Conservation (phyloP, 331 rosid species). For the Acacia concinna region DNA sequence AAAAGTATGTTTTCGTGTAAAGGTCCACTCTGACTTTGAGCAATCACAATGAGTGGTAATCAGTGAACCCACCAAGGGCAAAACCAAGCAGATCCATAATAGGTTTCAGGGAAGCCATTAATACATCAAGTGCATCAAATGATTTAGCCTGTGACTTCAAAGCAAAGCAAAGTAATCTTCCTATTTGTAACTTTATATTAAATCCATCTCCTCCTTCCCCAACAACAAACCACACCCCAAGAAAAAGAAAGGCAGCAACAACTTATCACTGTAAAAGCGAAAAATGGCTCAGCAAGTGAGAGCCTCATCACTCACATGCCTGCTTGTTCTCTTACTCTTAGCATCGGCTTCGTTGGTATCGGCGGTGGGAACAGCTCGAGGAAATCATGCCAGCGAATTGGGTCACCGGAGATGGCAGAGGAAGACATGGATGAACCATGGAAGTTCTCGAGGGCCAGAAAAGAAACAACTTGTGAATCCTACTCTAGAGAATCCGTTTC, state of each 20-base stretch:
- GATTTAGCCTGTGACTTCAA: conserved; percentile 56
- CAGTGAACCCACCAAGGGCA: conserved; percentile 34
- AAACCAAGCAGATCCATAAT: conserved; percentile 31
- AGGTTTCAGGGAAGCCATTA: conserved; percentile 38
- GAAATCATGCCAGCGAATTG: conserved; percentile 22
- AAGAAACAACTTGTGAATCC: conserved; percentile 64
- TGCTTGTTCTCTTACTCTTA: conserved; percentile 41
- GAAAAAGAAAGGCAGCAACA: conserved; percentile 28
- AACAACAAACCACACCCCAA: conserved; percentile 18
- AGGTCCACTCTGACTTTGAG: conserved; percentile 39
- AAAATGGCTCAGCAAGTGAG: conserved; percentile 45
- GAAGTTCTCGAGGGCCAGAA: conserved; percentile 66
- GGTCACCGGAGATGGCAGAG: conserved; percentile 35
- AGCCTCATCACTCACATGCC: conserved; percentile 35
- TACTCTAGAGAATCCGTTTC: conserved; percentile 43
- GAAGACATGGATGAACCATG: conserved; percentile 74
- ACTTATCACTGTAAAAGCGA: conserved; percentile 12
- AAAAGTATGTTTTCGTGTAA: conserved; percentile 25
- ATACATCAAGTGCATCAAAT: conserved; percentile 34
- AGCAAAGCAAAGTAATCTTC: conserved; percentile 57
- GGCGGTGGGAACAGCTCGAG: conserved; percentile 13
- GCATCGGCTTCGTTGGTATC: conserved; percentile 33
- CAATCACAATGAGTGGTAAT: conserved; percentile 36
- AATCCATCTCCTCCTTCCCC: not conserved
- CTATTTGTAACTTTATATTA: conserved; percentile 38